These are phyloP conservation scores for Anisodus acutangulus DNA, from an alignment of 257 asterid species.

Conservation along the genomic window DNA sequence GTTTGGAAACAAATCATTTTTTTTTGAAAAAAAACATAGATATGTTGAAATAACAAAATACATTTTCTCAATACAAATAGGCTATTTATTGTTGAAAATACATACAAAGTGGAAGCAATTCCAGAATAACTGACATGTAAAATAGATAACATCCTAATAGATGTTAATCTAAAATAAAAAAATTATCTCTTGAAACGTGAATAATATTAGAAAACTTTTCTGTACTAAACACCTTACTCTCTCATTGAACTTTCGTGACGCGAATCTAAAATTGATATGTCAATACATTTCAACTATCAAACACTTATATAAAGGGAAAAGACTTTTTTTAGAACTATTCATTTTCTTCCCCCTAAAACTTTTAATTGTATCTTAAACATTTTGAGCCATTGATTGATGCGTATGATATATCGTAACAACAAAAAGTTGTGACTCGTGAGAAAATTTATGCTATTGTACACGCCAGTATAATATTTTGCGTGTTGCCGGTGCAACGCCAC, in stretches of 20 bases:
- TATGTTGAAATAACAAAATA: not conserved
- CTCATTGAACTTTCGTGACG: not conserved
- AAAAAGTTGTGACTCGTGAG: too few species aligned
- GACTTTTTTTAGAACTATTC: not conserved
- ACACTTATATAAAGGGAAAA: not conserved
- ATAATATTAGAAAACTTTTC: not conserved
- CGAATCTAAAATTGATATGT: not conserved
- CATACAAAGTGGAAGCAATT: not conserved
- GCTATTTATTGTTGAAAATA: too few species aligned
- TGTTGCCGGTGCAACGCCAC: not conserved
- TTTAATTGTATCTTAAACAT: too few species aligned
- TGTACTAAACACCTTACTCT: not conserved
- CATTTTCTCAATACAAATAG: not conserved
- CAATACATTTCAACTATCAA: not conserved
- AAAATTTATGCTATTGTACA: not conserved
- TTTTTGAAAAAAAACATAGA: not conserved
- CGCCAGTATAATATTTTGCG: not conserved
- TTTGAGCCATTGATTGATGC: too few species aligned
- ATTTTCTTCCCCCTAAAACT: too few species aligned
- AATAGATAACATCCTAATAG: not conserved
- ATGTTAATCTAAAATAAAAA: not conserved
- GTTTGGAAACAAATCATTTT: not conserved
- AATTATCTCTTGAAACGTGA: not conserved
- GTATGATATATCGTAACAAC: too few species aligned
- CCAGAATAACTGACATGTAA: not conserved